Evolutionary conservation across 768 basidiomycete genomes (phyloP).

Genomic region (Suillus cothurnatus): DNA sequence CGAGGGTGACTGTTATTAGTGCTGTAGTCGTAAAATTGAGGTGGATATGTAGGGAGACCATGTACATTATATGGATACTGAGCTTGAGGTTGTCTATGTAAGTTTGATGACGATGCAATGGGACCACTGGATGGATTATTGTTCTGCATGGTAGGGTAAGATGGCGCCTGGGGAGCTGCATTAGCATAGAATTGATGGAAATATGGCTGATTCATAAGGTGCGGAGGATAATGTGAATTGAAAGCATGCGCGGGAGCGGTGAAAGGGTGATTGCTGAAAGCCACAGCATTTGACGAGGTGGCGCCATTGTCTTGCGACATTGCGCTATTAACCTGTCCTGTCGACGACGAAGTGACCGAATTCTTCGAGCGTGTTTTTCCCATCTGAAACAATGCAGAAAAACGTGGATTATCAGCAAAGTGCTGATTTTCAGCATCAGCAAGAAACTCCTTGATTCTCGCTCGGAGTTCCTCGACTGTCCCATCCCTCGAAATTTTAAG

Average conservation of each 20-base stretch:
- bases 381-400: background rate
- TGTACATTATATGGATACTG: too few relatives aligned
- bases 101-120: too few relatives aligned
- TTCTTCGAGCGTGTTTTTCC: slow-evolving; percentile 1
- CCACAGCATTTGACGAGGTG: background rate
- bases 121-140: too few relatives aligned
- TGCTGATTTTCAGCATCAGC: background rate
- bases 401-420: background rate
- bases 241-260: background rate
- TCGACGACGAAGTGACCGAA: background rate
- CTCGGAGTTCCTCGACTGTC: background rate
- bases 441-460: background rate
- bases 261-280: background rate
- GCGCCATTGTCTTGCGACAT: background rate
- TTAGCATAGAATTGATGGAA: background rate
- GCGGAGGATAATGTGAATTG: background rate
- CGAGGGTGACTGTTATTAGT: too few relatives aligned
- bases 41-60: too few relatives aligned
- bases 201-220: background rate
- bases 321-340: background rate
- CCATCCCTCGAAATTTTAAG: background rate
- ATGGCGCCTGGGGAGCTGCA: background rate
- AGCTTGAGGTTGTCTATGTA: too few relatives aligned
- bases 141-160: too few relatives aligned
- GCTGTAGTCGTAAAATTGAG: too few relatives aligned